Percentiles rank a stretch among this genome's conserved stretches.
Evolutionary conservation across 2,329 filamentous ascomycete species (phyloP).

Genomic region (Colletotrichum incanum): DNA sequence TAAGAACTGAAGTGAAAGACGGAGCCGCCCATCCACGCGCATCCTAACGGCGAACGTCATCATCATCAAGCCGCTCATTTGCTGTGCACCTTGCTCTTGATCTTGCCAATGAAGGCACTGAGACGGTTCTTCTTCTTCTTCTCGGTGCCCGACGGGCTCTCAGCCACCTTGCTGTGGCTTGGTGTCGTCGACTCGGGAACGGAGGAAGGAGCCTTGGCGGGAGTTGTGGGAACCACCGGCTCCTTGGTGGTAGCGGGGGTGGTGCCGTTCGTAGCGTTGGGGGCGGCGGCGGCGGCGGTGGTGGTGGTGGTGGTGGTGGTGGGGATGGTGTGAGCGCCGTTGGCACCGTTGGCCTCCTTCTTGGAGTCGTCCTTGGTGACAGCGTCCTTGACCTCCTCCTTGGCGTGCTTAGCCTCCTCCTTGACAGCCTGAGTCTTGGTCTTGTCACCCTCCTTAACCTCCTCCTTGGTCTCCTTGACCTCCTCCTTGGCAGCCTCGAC

Average conservation of each 20-base stretch:
- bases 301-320: too few species aligned
- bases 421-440: conserved; percentile 43
- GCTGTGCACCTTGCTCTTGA: conserved; percentile 64
- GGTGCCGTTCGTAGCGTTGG: conserved; percentile 44
- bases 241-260: conserved; percentile 45
- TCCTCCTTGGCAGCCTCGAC: conserved; percentile 47
- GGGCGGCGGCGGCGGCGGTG: conserved; percentile 20
- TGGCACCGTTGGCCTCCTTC: conserved; percentile 33
- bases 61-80: conserved; percentile 37
- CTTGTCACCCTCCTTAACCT: conserved; percentile 41
- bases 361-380: conserved; percentile 38
- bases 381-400: conserved; percentile 42
- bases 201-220: conserved; percentile 41
- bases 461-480: conserved; percentile 43
- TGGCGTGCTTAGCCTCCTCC: conserved; percentile 43
- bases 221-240: conserved; percentile 36
- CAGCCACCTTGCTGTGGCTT: conserved; percentile 49
- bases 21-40: conserved; percentile 48
- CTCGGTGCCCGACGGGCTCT: conserved; percentile 53
- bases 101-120: conserved; percentile 74
- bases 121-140: conserved; percentile 79
- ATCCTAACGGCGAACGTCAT: conserved; percentile 44
- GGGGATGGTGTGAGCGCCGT: background rate
- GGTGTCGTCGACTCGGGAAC: conserved; percentile 44
- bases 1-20: conserved; percentile 53